Percentiles rank a stretch among this genome's conserved stretches.
Conservation (phyloP, 768 basidiomycete genomes). For the Tremella mesenterica region DNA sequence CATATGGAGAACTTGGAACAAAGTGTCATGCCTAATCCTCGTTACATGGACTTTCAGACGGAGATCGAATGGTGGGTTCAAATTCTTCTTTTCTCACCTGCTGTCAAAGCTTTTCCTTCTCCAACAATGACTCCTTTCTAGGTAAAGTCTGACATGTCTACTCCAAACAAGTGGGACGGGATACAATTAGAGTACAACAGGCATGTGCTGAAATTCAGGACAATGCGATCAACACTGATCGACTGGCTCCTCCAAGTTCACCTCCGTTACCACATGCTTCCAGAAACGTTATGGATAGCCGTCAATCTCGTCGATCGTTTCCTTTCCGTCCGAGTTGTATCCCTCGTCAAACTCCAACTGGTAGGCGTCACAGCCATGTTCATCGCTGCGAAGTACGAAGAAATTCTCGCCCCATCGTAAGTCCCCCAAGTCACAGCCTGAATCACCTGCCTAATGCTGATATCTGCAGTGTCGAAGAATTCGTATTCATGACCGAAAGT, state of each 20-base stretch:
- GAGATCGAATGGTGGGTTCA: constrained; percentile 58
- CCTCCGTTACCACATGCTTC: constrained; percentile 95
- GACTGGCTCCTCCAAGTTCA: constrained; percentile 99
- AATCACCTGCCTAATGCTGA: neutral
- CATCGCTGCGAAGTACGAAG: constrained; percentile 97
- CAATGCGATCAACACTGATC: constrained; percentile 90
- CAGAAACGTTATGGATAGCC: constrained; percentile 98
- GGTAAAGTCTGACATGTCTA: too few species aligned
- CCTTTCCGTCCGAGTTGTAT: constrained; percentile 77
- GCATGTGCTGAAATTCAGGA: constrained; percentile 52
- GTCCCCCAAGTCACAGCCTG: constrained; percentile 10
- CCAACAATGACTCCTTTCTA: too few species aligned
- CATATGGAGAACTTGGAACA: constrained; percentile 95
- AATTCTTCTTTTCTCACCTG: neutral
- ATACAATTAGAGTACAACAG: neutral
- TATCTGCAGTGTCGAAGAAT: constrained; percentile 66
- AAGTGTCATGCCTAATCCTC: constrained; percentile 63
- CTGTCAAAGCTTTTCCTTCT: too few species aligned
- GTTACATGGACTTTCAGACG: constrained; percentile 87
- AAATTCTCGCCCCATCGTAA: constrained; percentile 86
- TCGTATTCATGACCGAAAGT: constrained; percentile 94
- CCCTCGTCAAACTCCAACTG: constrained; percentile 81
- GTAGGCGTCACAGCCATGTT: constrained; percentile 99
- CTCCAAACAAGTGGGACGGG: too few species aligned
- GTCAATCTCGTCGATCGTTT: constrained; percentile 94